These are phyloP conservation scores for Astrothelium subdiscretum DNA, from an alignment of 495 filamentous ascomycete genomes.

Conservation along the genomic window DNA sequence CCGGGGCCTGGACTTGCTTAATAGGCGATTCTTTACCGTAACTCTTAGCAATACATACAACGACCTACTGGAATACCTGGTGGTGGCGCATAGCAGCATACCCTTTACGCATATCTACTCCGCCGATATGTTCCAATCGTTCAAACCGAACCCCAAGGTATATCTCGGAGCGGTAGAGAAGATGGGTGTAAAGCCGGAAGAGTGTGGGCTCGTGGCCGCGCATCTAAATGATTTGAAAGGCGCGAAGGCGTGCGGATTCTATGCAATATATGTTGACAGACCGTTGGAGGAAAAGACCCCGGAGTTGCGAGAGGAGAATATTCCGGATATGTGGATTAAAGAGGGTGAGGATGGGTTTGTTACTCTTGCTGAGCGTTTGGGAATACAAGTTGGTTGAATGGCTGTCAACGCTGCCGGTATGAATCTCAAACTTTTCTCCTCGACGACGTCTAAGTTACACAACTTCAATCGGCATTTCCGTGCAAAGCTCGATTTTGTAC, in stretches of 20 bases:
- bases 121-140: constrained; percentile 56
- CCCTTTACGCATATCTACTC: constrained; percentile 48
- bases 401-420: too few species aligned
- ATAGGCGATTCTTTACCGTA: constrained; percentile 40
- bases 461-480: too few species aligned
- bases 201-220: constrained; percentile 64
- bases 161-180: constrained; percentile 51
- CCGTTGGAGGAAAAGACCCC: constrained; percentile 46
- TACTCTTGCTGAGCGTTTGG: constrained; percentile 38
- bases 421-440: too few species aligned
- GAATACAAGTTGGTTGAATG: constrained; percentile 15
- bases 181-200: constrained; percentile 40
- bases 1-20: constrained; percentile 42
- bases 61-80: constrained; percentile 50
- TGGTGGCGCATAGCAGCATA: constrained; percentile 43
- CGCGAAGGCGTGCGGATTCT: constrained; percentile 48
- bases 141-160: constrained; percentile 57
- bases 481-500: too few species aligned
- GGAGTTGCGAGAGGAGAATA: constrained; percentile 40
- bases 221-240: constrained; percentile 56
- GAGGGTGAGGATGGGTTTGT: constrained; percentile 39
- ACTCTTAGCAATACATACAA: constrained; percentile 66
- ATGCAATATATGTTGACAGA: constrained; percentile 64
- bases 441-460: too few species aligned
- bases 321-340: constrained; percentile 52